Conservation (phyloP, 495 filamentous ascomycete species). For the Acidomyces sp. region DNA sequence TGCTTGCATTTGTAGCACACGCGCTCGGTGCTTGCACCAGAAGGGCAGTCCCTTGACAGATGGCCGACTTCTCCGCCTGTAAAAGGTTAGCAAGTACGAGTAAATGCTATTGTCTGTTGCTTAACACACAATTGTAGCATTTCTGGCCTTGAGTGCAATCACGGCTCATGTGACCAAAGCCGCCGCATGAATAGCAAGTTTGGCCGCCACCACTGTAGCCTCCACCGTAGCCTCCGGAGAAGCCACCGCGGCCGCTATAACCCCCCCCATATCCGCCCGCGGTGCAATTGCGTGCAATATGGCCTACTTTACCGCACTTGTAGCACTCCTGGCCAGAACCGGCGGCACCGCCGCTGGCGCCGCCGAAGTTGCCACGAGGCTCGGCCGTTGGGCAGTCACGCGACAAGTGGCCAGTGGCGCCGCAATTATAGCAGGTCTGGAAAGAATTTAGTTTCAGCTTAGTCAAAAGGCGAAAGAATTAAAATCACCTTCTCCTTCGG, state of each 20-base stretch:
- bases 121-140: slow-evolving; percentile 94
- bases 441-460: background rate
- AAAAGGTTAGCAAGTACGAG: slow-evolving; percentile 8
- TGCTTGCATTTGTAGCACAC: slow-evolving; percentile 99
- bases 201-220: slow-evolving; percentile 45
- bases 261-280: slow-evolving; percentile 34
- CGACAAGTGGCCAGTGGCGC: slow-evolving; percentile 75
- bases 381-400: slow-evolving; percentile 66
- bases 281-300: slow-evolving; percentile 93
- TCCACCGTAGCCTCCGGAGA: slow-evolving; percentile 38
- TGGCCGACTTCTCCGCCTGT: slow-evolving; percentile 79
- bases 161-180: slow-evolving; percentile 89
- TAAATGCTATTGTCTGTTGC: too few relatives aligned
- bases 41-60: slow-evolving; percentile 86
- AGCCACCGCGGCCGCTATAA: slow-evolving; percentile 36
- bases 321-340: slow-evolving; percentile 71
- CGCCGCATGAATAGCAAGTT: slow-evolving; percentile 95
- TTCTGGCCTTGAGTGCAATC: slow-evolving; percentile 98
- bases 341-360: slow-evolving; percentile 27
- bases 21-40: slow-evolving; percentile 76
- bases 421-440: slow-evolving; percentile 80
- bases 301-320: slow-evolving; percentile 95
- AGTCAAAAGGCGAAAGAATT: background rate
- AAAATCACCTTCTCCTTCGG: slow-evolving; percentile 62
- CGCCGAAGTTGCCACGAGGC: slow-evolving; percentile 30